Evolutionary conservation across 345 rosid species (phyloP), one percentile per base, ranked within the genome.

Genomic region (Gynandropsis gynandra): DNA sequence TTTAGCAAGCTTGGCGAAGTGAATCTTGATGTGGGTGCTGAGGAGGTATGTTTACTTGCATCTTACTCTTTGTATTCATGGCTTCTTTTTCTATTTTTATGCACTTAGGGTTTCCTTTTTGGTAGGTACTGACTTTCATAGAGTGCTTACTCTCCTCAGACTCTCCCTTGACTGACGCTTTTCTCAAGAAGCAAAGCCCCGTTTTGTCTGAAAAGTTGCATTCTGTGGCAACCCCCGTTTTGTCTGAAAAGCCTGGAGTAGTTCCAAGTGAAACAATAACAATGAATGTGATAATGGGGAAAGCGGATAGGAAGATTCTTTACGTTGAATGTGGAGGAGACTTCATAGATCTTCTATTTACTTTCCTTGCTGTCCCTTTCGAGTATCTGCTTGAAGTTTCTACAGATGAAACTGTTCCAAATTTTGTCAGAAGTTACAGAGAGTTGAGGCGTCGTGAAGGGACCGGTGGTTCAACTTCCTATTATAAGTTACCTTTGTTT

Each of bases 161-260:
- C 0, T n/a, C 69, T 42, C 63, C 69, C 12, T 56, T 64, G 40
- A 64, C 69, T 0, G 41, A 57, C 33, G 27, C 58, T 31, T 45
- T 64, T 37, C 41, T 65, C 58, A 42, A 32, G 42, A 58, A 51
- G 29, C 33, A 37, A 35, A 51, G 8, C 21, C 27, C 17, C 0
- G 50, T 32, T 34, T 1, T 50, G 24, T 4, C 17, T n/a, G n/a
- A n/a, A 45, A 61, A 31, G 24, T 18, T 18, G 13, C 8, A 6
- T 18, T n/a, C 14, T 0, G 39, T 12, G 4, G 4, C 35, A 14
- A 10, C 9, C 11, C 20, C 34, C 32, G 27, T 16, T 6, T 11
- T 11, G 15, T 20, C 6, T n/a, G 9, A 7, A 9, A 20, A 17
- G 16, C n/a, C n/a, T 42, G 54, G 46, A 34, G 46, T 12, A 8